Evolutionary conservation across 306 rosid species (phyloP), one percentile per base, ranked within the genome.

Genomic region (Purshia tridentata): DNA sequence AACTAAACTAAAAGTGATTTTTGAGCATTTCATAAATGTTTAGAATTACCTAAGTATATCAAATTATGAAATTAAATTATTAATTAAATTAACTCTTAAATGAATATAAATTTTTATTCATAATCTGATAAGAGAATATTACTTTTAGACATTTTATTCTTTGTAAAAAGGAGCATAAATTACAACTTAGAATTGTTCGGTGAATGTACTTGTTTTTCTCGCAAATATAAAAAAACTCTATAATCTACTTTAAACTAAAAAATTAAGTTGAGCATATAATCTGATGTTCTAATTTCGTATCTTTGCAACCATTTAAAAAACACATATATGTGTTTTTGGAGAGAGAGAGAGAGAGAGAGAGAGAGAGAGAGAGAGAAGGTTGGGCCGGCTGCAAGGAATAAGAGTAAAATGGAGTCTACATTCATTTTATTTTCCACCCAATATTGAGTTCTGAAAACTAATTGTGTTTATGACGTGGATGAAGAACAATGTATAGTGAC

Each of bases 241-340:
- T 1, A 29, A 44, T 6, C 50, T 64, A n/a, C 9, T 29, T 11
- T 69, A 69, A 69, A 53, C 62, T 52, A 69, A 37, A 9, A 12
- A 19, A 18, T 47, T n/a, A 20, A 47, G 37, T 4, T n/a, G 51
- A 11, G 73, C 50, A 40, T 68, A 69, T 7, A 54, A 69, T 44
- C 75, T 20, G 75, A 55, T 70, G 2, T 39, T 49, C 77, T 53
- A 77, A 58, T 77, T 53, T 46, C 74, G 55, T 65, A 73, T 80
- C 78, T 77, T 59, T 62, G 69, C 45, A 55, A 55, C 54, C 63
- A 20, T 72, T 65, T 8, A 65, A 58, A 37, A 53, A 37, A n/a
- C 18, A 18, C 15, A 61, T 12, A 19, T 59, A 59, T 53, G 39
- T 44, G 59, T 42, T 9, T 18, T 13, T 23, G 14, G 37, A 48